Conservation (phyloP, 257 asterid species). For the Salvia hispanica region DNA sequence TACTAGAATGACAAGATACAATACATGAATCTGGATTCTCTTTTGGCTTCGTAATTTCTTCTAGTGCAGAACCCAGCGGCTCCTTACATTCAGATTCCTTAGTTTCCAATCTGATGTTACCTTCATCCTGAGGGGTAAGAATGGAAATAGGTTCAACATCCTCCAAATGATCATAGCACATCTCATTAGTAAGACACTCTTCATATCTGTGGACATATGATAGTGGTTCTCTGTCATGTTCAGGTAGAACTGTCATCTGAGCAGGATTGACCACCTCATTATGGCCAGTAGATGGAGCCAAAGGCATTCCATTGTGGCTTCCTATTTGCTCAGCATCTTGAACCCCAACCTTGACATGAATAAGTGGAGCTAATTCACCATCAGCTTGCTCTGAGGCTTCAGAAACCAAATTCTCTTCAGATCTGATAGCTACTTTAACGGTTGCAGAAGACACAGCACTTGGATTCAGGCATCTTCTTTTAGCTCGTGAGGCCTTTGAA, state of each 20-base stretch:
- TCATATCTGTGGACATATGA: slow-evolving; percentile 32
- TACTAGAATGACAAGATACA: slow-evolving; percentile 27
- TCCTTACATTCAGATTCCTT: slow-evolving; percentile 32
- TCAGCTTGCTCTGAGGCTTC: slow-evolving; percentile 36
- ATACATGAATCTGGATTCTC: slow-evolving; percentile 26
- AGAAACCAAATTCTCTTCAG: slow-evolving; percentile 36
- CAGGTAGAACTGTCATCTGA: slow-evolving; percentile 28
- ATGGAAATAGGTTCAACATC: slow-evolving; percentile 36
- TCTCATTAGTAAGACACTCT: slow-evolving; percentile 43
- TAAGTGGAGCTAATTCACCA: slow-evolving; percentile 28
- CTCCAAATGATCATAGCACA: slow-evolving; percentile 47
- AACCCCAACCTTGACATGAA: slow-evolving; percentile 47
- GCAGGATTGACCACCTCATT: slow-evolving; percentile 32
- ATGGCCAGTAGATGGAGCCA: slow-evolving; percentile 22
- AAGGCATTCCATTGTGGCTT: slow-evolving; percentile 28
- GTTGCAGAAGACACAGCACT: slow-evolving; percentile 30
- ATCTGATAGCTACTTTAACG: slow-evolving; percentile 31
- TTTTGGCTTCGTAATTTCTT: slow-evolving; percentile 33
- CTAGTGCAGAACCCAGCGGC: slow-evolving; percentile 36
- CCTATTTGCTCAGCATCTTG: slow-evolving; percentile 42
- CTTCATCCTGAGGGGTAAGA: slow-evolving; percentile 33
- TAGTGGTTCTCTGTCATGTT: slow-evolving; percentile 28
- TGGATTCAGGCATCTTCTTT: slow-evolving; percentile 36
- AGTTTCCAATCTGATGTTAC: slow-evolving; percentile 33
- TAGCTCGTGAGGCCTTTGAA: slow-evolving; percentile 46